Evolutionary conservation across 768 basidiomycete species (phyloP), one percentile per base, ranked within the genome.

Genomic region (Boletales sp.): DNA sequence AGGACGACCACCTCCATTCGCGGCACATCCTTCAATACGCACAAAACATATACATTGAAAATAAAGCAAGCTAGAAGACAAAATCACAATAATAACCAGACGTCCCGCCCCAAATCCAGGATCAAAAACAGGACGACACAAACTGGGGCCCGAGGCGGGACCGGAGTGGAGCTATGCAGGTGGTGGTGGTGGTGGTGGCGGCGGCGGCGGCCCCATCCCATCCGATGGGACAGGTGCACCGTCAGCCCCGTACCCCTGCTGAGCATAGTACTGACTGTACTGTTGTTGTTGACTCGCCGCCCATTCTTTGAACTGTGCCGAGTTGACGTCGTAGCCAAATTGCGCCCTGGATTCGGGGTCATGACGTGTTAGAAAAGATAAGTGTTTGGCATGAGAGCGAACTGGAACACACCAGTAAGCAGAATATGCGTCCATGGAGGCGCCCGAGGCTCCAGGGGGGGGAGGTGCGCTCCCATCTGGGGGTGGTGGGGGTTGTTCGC

Each of bases 241-340:
- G 13, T 18, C 51, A 30, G 66, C 56, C 17, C 60, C 65, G 50
- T 85, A 81, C 1, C 76, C 81, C 45, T 81, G 76, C 45, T 81
- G 76, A 14, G 78, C 76, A 60, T 90, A 89, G 66, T 89, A 89
- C 51, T 87, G 84, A 13, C 75, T 76, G 57, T 90, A 89, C 59
- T 86, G 83, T 55, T 87, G 85, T 54, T 81, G 80, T 39, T 74
- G 72, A 48, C 62, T 65, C 10, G 84, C 81, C 35, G 81, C 81
- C 89, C 89, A 90, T 58, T 87, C 81, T 64, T 88, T 90, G 66
- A 90, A 91, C 58, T 90, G 80, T 2, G 77, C 61, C 4, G 90
- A 87, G 62, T 90, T 91, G 52, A 90, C 84, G 58, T 92, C 90
- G 66, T 91, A 91, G 11, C 89, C 89, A 60, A 88, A 90, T 6